A percentile compares a stretch with the other conserved stretches of the same genome.
Evolutionary conservation across 2,329 filamentous ascomycete genomes (phyloP).

Genomic region (Fonsecaea erecta): DNA sequence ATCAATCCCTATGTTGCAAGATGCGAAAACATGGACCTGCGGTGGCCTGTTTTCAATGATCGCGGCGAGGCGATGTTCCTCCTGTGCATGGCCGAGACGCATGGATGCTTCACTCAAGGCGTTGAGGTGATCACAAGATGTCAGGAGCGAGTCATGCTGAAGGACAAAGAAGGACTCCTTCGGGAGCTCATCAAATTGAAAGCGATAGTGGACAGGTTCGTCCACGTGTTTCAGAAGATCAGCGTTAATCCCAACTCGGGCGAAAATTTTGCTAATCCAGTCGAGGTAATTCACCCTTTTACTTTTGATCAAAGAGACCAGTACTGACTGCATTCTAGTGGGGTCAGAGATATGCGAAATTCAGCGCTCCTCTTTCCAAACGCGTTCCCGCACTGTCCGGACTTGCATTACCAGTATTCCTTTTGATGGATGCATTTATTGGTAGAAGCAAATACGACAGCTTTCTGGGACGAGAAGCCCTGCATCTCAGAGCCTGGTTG

Average conservation of each 20-base stretch:
- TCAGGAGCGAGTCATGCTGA: slow-evolving; percentile 27
- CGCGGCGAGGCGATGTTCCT: slow-evolving; percentile 30
- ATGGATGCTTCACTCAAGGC: slow-evolving; percentile 26
- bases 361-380: slow-evolving; percentile 26
- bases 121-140: slow-evolving; percentile 28
- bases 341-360: slow-evolving; percentile 31
- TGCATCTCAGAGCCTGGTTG: slow-evolving; percentile 25
- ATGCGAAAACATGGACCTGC: slow-evolving; percentile 29
- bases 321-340: slow-evolving; percentile 15
- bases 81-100: slow-evolving; percentile 28
- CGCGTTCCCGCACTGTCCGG: slow-evolving; percentile 26
- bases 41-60: slow-evolving; percentile 30
- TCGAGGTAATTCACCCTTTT: slow-evolving; percentile 17
- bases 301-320: background rate
- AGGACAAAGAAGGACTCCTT: slow-evolving; percentile 25
- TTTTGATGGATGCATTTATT: slow-evolving; percentile 28
- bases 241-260: slow-evolving; percentile 27
- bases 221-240: slow-evolving; percentile 29
- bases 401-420: slow-evolving; percentile 26
- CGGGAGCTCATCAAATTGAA: slow-evolving; percentile 27
- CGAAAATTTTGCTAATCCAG: slow-evolving; percentile 30
- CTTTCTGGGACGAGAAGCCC: slow-evolving; percentile 19
- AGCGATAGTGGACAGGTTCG: slow-evolving; percentile 25
- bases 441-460: slow-evolving; percentile 20
- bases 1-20: slow-evolving; percentile 28